Evolutionary conservation across 2,329 filamentous ascomycete genomes (phyloP).

Genomic region (Pseudocercospora cruenta): DNA sequence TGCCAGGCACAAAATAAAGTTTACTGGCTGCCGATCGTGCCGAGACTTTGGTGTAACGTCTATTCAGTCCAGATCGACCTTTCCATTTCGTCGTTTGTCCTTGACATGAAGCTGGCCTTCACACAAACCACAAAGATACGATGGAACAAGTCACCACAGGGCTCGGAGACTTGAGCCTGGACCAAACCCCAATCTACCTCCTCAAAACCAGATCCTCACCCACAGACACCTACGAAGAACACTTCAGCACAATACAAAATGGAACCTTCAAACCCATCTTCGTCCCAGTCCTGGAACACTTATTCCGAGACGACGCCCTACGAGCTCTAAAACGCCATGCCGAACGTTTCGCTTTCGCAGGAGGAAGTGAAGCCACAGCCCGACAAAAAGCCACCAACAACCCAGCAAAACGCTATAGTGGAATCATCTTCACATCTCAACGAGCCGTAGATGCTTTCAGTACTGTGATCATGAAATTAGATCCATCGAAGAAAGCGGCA

Average conservation of each 20-base stretch:
- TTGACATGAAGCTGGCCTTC: constrained; percentile 14
- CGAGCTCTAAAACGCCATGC: constrained; percentile 58
- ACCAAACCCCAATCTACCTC: constrained; percentile 63
- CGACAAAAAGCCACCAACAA: constrained; percentile 38
- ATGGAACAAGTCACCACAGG: constrained; percentile 34
- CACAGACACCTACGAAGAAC: constrained; percentile 71
- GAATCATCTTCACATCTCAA: constrained; percentile 83
- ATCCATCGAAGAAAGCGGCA: constrained; percentile 37
- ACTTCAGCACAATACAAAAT: constrained; percentile 57
- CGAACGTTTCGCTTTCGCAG: constrained; percentile 45
- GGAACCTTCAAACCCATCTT: constrained; percentile 67
- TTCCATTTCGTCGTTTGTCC: background rate
- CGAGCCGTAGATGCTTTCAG: constrained; percentile 79
- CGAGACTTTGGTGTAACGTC: constrained; percentile 1
- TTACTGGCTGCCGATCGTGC: background rate
- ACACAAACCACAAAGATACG: background rate
- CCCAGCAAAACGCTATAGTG: constrained; percentile 62
- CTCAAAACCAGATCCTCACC: constrained; percentile 78
- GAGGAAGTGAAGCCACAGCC: constrained; percentile 32
- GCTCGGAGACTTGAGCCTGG: constrained; percentile 31
- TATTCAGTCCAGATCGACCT: background rate
- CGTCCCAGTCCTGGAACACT: constrained; percentile 76
- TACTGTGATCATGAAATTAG: constrained; percentile 61
- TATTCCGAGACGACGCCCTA: constrained; percentile 64
- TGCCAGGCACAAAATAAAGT: constrained; percentile 3